phyloP scores from a whole-genome alignment of 1,139 yeast genomes.

The Fermentozyma sake region DNA sequence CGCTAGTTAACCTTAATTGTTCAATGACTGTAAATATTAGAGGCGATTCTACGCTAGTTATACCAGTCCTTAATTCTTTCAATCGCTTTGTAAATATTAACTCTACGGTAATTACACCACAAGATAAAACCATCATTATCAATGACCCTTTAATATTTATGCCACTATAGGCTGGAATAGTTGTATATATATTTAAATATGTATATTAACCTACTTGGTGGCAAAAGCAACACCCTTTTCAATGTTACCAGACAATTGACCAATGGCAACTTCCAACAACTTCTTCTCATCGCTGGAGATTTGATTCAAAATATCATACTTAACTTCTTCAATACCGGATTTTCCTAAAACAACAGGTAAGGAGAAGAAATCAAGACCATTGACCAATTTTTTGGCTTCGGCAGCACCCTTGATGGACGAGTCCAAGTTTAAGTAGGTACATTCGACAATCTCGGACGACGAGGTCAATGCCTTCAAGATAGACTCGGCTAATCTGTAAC shows the following conservation, averaged over 20 bases:
- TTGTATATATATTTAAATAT: too few relatives aligned
- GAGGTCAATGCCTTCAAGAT: conserved; percentile 63
- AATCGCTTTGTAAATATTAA: too few relatives aligned
- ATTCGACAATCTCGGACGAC: conserved; percentile 66
- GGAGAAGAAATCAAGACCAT: conserved; percentile 90
- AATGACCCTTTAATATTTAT: too few relatives aligned
- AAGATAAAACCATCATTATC: too few relatives aligned
- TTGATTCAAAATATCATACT: conserved; percentile 47
- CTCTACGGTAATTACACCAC: too few relatives aligned
- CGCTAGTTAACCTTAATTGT: too few relatives aligned
- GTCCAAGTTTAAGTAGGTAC: conserved; percentile 58
- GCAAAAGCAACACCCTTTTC: conserved; percentile 16
- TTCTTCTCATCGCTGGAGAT: conserved; percentile 61
- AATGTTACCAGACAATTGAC: conserved; percentile 68
- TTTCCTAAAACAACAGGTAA: conserved; percentile 87
- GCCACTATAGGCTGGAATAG: too few relatives aligned
- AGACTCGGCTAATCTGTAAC: conserved; percentile 88
- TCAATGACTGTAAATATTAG: too few relatives aligned
- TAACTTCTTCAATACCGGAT: conserved; percentile 74
- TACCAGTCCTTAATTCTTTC: too few relatives aligned
- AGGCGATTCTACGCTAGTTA: too few relatives aligned
- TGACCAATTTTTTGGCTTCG: conserved; percentile 70
- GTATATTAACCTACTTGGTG: conserved; percentile 17
- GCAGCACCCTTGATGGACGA: conserved; percentile 51
- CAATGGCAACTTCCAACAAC: conserved; percentile 76